phyloP scores from a whole-genome alignment of 1,139 yeast species.

The Yamadazyma kanchanaburiensis region DNA sequence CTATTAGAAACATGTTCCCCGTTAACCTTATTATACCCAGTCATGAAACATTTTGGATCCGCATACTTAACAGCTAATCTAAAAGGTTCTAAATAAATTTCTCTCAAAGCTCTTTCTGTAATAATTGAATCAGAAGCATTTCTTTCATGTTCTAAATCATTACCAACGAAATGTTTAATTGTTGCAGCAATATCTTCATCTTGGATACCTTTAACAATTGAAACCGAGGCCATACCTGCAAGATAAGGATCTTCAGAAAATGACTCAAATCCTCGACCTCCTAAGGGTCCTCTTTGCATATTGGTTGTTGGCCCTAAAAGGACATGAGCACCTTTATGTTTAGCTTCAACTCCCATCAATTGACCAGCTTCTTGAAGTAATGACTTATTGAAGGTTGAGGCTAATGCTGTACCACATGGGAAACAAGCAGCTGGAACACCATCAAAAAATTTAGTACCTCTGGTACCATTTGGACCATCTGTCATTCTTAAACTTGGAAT shows the following conservation, averaged over 20 bases:
- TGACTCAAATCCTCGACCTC: slow-evolving; percentile 35
- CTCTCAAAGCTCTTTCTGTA: slow-evolving; percentile 58
- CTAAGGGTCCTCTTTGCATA: slow-evolving; percentile 30
- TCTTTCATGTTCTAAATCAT: slow-evolving; percentile 59
- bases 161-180: slow-evolving; percentile 57
- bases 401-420: slow-evolving; percentile 35
- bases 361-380: slow-evolving; percentile 24
- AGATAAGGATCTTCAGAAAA: slow-evolving; percentile 33
- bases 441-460: slow-evolving; percentile 30
- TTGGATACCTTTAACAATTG: slow-evolving; percentile 30
- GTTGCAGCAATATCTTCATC: slow-evolving; percentile 46
- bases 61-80: slow-evolving; percentile 49
- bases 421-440: slow-evolving; percentile 28
- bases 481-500: slow-evolving; percentile 28
- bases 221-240: slow-evolving; percentile 25
- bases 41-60: slow-evolving; percentile 42
- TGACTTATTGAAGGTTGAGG: slow-evolving; percentile 37
- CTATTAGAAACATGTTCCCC: slow-evolving; percentile 53
- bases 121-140: slow-evolving; percentile 44
- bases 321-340: slow-evolving; percentile 28
- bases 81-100: too few relatives aligned
- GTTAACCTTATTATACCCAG: slow-evolving; percentile 56
- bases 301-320: slow-evolving; percentile 34
- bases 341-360: slow-evolving; percentile 31
- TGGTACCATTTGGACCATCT: slow-evolving; percentile 34